Conservation (phyloP, 345 rosid genomes). For the Citrus australasica region DNA sequence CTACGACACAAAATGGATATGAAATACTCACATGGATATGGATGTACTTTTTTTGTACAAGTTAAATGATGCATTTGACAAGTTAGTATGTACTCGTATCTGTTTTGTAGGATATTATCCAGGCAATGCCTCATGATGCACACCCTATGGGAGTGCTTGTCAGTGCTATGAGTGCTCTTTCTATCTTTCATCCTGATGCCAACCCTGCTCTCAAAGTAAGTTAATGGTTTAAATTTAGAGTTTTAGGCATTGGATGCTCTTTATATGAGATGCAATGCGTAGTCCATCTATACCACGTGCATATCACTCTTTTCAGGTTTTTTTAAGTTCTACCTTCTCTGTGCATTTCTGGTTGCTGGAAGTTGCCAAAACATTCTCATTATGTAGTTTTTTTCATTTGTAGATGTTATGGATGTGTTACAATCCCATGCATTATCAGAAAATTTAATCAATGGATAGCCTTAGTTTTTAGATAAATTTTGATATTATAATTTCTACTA, state of each 20-base stretch:
- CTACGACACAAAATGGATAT: neutral
- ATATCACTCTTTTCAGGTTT: neutral
- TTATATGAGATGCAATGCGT: neutral
- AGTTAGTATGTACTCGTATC: neutral
- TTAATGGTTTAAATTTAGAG: slow-evolving; percentile 16
- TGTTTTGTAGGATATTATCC: slow-evolving; percentile 78
- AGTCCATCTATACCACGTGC: neutral
- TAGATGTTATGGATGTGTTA: neutral
- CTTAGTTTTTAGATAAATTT: neutral
- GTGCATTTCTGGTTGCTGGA: neutral
- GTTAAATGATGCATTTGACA: neutral
- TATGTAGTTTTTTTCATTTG: neutral
- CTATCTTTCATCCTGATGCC: slow-evolving; percentile 97
- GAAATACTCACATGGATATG: neutral
- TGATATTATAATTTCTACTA: neutral
- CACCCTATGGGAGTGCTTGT: slow-evolving; percentile 99
- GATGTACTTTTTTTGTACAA: neutral
- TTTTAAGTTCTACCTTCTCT: neutral
- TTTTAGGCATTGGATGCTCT: neutral
- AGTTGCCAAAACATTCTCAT: neutral
- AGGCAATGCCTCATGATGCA: slow-evolving; percentile 97
- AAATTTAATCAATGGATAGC: neutral
- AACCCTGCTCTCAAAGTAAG: slow-evolving; percentile 96
- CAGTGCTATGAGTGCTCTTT: slow-evolving; percentile 98
- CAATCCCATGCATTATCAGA: neutral